Base-by-base conservation (phyloP, 805 yeast species). In the Starmera pachycereana region DNA sequence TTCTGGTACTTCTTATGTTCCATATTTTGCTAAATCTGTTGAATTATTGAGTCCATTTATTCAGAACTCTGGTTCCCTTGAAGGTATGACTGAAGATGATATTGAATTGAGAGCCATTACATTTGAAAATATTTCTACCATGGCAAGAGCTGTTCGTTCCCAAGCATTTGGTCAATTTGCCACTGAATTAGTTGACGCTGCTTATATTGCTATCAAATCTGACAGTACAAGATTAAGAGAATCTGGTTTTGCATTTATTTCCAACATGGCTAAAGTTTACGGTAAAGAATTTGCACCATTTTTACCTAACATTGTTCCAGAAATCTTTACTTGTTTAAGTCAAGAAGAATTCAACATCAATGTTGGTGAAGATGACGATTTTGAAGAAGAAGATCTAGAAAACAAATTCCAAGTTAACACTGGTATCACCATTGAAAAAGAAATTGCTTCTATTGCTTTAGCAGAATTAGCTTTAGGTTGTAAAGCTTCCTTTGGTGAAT, bases 141-240 rank as follows among this genome's bases (percentile, higher is more conserved):
- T 92, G 83, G 97, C 95, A 41, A 77, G 89, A 61, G 97, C 99
- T 41, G 97, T 92, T 44, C 96, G 97, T 47, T 82, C 92, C 40
- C 90, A 82, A 52, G 70, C 87, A 0, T 92, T 92, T 66, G 76
- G 85, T 33, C 77, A 83, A 35, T 87, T 75, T 59, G 96, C 96
- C 38, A 79, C 80, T 57, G 90, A 95, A 22, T 72, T 89, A 59
- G 85, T 88, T 50, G 83, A 84, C 57, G 86, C 96, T 44, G 89
- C 96, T 27, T 82, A 86, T 57, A 69, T 69, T 42, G 80, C 95
- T 40, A 72, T 90, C 50, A 72, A 76, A 49, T 76, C 90, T 29
- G 83, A 81, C 41, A 80, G 81, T 59, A 74, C 89, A 35, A 76
- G 96, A 67, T 74, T 92, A 52, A 81, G 96, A 69, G 99, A 92